Evolutionary conservation across 2,329 filamentous ascomycete species (phyloP).

Genomic region (Cladophialophora immunda): DNA sequence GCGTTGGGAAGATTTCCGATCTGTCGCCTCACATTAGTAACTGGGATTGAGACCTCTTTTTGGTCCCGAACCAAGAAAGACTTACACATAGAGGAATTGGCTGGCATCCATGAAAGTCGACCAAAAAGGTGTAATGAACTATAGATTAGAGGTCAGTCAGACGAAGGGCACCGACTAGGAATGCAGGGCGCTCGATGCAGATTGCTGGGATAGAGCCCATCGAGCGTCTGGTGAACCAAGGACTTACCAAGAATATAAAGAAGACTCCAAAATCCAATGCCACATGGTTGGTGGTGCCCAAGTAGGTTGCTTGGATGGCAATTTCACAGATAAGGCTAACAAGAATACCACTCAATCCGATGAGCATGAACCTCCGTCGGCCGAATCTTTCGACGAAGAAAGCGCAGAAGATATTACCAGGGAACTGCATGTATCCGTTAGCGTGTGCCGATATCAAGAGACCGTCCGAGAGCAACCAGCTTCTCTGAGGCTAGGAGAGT

Average conservation of each 20-base stretch:
- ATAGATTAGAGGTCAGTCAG: background rate
- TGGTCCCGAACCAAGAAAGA: constrained; percentile 50
- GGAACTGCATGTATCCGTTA: constrained; percentile 33
- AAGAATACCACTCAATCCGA: constrained; percentile 53
- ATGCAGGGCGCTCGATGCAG: background rate
- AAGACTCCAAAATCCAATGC: constrained; percentile 51
- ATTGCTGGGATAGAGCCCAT: background rate
- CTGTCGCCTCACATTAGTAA: constrained; percentile 42
- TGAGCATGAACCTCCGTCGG: constrained; percentile 54
- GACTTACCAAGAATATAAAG: constrained; percentile 53
- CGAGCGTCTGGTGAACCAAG: constrained; percentile 33
- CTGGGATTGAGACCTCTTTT: constrained; percentile 41
- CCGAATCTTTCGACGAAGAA: constrained; percentile 51
- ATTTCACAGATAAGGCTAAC: constrained; percentile 52
- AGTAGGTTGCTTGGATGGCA: constrained; percentile 48
- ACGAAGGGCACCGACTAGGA: background rate
- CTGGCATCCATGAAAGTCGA: constrained; percentile 53
- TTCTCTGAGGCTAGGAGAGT: background rate
- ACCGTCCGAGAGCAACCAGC: too few relatives aligned
- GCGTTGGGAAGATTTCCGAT: constrained; percentile 39
- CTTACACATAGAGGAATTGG: constrained; percentile 57
- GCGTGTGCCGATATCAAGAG: background rate
- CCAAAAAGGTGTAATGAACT: constrained; percentile 37
- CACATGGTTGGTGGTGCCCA: constrained; percentile 46
- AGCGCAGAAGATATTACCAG: constrained; percentile 53